Evolutionary conservation across 2,329 filamentous ascomycete species (phyloP).

Genomic region (Trichoderma brevicompactum): DNA sequence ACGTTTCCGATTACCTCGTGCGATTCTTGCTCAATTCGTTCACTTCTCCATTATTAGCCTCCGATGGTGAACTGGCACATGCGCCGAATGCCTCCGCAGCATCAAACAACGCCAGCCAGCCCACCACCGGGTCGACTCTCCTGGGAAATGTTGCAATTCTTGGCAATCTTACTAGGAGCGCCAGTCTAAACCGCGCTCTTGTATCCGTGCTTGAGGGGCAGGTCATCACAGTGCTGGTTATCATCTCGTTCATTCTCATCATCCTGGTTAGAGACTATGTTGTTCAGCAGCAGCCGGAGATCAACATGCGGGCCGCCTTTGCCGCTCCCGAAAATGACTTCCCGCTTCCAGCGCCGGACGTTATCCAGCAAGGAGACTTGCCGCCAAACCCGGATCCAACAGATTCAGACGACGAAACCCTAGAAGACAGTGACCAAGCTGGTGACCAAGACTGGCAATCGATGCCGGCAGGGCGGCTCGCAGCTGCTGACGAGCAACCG

Average conservation of each 20-base stretch:
- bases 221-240: conserved; percentile 88
- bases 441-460: conserved; percentile 25
- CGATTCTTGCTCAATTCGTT: conserved; percentile 40
- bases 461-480: background rate
- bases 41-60: conserved; percentile 36
- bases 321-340: conserved; percentile 49
- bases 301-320: conserved; percentile 76
- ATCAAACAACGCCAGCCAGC: conserved; percentile 7
- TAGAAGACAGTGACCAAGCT: conserved; percentile 37
- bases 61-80: background rate
- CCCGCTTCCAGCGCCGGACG: conserved; percentile 33
- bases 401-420: conserved; percentile 42
- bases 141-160: conserved; percentile 62
- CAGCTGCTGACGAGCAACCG: background rate
- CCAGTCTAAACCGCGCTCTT: conserved; percentile 74
- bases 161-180: conserved; percentile 67
- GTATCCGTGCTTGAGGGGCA: conserved; percentile 90
- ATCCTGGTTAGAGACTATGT: conserved; percentile 98
- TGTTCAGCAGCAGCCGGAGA: conserved; percentile 93
- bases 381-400: conserved; percentile 36
- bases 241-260: conserved; percentile 93
- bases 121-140: conserved; percentile 45
- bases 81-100: conserved; percentile 6
- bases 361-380: conserved; percentile 24
- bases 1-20: conserved; percentile 41